Conservation (phyloP, 495 filamentous ascomycete species). For the Trichoderma asperelloides region DNA sequence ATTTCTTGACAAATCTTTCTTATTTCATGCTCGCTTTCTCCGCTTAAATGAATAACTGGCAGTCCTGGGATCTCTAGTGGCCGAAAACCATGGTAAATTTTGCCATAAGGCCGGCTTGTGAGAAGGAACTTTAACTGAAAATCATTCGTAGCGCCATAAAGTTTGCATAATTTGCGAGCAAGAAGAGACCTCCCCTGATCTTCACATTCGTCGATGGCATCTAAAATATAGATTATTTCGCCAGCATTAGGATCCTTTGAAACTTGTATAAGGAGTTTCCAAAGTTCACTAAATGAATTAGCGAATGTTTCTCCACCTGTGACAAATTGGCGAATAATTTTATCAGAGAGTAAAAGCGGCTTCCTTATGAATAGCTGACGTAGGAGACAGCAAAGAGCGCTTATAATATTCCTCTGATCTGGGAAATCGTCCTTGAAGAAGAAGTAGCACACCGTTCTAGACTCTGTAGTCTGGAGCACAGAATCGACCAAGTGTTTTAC, state of each 20-base stretch:
- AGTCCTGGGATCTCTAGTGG: constrained; percentile 19
- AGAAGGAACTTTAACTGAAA: constrained; percentile 7
- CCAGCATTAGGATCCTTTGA: neutral
- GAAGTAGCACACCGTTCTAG: neutral
- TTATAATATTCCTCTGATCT: neutral
- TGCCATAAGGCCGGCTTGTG: constrained; percentile 29
- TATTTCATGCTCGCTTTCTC: constrained; percentile 24
- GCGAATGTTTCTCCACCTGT: neutral
- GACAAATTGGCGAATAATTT: neutral
- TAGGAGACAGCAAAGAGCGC: neutral
- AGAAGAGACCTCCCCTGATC: neutral
- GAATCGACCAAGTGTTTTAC: constrained; percentile 27
- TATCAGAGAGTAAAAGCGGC: neutral
- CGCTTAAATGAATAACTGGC: constrained; percentile 15
- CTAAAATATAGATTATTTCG: neutral
- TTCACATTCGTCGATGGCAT: neutral
- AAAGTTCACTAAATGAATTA: neutral
- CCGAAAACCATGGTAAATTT: neutral
- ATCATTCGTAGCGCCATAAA: neutral
- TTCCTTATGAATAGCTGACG: neutral
- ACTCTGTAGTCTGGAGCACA: neutral
- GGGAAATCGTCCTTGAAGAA: neutral
- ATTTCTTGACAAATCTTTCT: constrained; percentile 14
- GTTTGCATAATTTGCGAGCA: neutral
- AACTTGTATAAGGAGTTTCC: neutral